phyloP scores from a whole-genome alignment of 2,329 filamentous ascomycete genomes.

The Colletotrichum simmondsii region DNA sequence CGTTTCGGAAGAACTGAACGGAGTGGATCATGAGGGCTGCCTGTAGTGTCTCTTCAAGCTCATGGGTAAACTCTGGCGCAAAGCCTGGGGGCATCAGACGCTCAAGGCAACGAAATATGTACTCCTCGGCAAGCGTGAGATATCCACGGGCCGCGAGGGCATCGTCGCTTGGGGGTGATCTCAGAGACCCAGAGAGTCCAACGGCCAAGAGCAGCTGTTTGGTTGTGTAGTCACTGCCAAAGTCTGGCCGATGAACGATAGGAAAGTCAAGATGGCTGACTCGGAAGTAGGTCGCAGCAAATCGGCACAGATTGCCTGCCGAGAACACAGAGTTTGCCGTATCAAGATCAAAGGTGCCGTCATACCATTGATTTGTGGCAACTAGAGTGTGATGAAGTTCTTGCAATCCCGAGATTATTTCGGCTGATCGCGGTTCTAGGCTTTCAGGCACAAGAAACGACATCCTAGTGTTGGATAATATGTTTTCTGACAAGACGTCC shows the following conservation, averaged over 20 bases:
- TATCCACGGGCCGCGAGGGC: slow-evolving; percentile 28
- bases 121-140: slow-evolving; percentile 35
- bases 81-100: slow-evolving; percentile 12
- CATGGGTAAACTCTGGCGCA: slow-evolving; percentile 8
- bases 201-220: slow-evolving; percentile 35
- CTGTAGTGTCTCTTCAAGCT: slow-evolving; percentile 37
- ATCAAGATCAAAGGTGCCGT: slow-evolving; percentile 23
- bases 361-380: slow-evolving; percentile 32
- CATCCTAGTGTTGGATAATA: not conserved
- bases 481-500: not conserved
- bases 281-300: slow-evolving; percentile 39
- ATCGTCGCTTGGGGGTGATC: slow-evolving; percentile 36
- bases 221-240: slow-evolving; percentile 32
- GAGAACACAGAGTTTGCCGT: slow-evolving; percentile 37
- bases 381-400: slow-evolving; percentile 26
- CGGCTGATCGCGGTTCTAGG: not conserved
- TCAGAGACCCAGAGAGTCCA: slow-evolving; percentile 34
- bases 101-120: slow-evolving; percentile 34
- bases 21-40: slow-evolving; percentile 39
- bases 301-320: slow-evolving; percentile 34
- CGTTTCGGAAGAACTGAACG: slow-evolving; percentile 37
- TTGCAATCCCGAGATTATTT: slow-evolving; percentile 5
- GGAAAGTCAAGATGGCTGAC: slow-evolving; percentile 42
- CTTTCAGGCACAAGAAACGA: not conserved
- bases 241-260: slow-evolving; percentile 40